A percentile compares a stretch with the other conserved stretches of the same genome.
These are phyloP conservation scores for Ambrosia hybrid DNA, from an alignment of 140 eudicot species.

Conservation along the genomic window DNA sequence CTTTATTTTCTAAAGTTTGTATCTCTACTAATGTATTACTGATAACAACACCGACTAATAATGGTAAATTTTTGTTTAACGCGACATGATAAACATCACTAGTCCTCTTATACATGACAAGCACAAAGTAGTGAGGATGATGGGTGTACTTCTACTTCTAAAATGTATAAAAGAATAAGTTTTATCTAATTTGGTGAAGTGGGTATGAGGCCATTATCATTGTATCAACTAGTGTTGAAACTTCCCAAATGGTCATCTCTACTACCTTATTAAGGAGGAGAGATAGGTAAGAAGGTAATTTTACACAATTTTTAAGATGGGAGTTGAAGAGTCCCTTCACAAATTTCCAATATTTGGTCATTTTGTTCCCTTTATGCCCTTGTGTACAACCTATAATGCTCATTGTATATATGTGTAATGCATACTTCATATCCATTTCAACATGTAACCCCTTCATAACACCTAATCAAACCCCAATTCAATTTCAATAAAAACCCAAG, in stretches of 20 bases:
- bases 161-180: conserved; percentile 8
- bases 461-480: too few species aligned
- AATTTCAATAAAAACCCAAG: too few species aligned
- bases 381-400: too few species aligned
- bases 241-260: conserved; percentile 33
- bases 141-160: background rate
- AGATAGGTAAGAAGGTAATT: too few species aligned
- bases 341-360: too few species aligned
- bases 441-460: too few species aligned
- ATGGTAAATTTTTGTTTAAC: background rate
- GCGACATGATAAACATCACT: conserved; percentile 8
- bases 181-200: conserved; percentile 31
- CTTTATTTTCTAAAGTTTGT: background rate
- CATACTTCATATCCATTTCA: too few species aligned
- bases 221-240: conserved; percentile 27
- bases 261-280: too few species aligned
- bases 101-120: conserved; percentile 6
- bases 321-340: too few species aligned
- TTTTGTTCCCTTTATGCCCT: too few species aligned
- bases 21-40: background rate
- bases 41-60: background rate
- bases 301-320: too few species aligned
- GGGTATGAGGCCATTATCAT: conserved; percentile 40
- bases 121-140: conserved; percentile 20
- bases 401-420: too few species aligned